A percentile compares a stretch with the other conserved stretches of the same genome.
These are phyloP conservation scores for Fraxinus nigra DNA, from an alignment of 305 asterid genomes.

Conservation along the genomic window DNA sequence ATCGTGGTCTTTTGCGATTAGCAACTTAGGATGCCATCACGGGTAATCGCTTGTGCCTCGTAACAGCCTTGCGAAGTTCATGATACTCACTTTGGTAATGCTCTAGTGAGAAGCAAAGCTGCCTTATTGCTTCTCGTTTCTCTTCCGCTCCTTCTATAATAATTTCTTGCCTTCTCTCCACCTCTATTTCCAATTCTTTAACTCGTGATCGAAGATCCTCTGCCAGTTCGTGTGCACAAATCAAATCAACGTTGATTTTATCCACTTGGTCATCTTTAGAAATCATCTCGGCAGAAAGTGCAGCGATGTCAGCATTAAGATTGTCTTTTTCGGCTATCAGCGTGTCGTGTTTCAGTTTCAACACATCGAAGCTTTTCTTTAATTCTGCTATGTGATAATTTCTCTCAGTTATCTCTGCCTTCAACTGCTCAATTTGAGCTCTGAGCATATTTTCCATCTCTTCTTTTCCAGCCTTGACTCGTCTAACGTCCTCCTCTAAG, in stretches of 20 bases:
- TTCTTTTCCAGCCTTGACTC: slow-evolving; percentile 48
- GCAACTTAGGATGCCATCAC: slow-evolving; percentile 51
- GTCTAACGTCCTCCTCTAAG: slow-evolving; percentile 68
- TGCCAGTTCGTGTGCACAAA: slow-evolving; percentile 32
- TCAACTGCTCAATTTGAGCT: slow-evolving; percentile 45
- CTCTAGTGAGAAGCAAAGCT: slow-evolving; percentile 84
- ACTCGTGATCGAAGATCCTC: slow-evolving; percentile 46
- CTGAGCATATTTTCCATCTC: slow-evolving; percentile 47
- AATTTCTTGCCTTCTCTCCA: slow-evolving; percentile 49
- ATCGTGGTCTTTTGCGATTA: background rate
- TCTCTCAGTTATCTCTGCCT: slow-evolving; percentile 44
- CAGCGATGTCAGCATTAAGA: slow-evolving; percentile 34
- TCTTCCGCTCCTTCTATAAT: slow-evolving; percentile 84
- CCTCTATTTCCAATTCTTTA: slow-evolving; percentile 57
- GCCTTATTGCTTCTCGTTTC: slow-evolving; percentile 92
- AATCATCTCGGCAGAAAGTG: slow-evolving; percentile 33
- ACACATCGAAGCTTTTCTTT: slow-evolving; percentile 30
- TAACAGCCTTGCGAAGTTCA: slow-evolving; percentile 59
- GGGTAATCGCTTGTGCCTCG: slow-evolving; percentile 43
- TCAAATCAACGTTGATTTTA: slow-evolving; percentile 51
- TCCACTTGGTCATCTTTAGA: slow-evolving; percentile 45
- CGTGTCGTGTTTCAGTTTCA: slow-evolving; percentile 27
- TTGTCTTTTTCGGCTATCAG: slow-evolving; percentile 32
- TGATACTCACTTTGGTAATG: slow-evolving; percentile 74
- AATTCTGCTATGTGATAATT: slow-evolving; percentile 38